These are phyloP conservation scores for Daldinia eschscholtzii DNA, from an alignment of 2,329 filamentous ascomycete genomes.

Conservation along the genomic window DNA sequence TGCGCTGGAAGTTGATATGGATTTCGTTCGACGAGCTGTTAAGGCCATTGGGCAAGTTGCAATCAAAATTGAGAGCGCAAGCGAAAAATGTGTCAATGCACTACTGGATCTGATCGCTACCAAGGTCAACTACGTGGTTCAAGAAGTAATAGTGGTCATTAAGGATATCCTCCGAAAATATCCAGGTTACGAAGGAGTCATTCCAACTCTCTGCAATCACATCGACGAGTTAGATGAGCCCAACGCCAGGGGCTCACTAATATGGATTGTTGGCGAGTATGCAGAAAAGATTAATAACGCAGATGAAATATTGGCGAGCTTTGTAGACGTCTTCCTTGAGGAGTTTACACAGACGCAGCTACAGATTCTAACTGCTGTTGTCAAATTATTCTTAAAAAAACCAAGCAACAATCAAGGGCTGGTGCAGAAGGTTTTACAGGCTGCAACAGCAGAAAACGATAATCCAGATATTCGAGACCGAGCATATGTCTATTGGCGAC, in stretches of 20 bases:
- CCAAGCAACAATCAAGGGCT: slow-evolving; percentile 90
- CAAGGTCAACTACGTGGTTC: slow-evolving; percentile 99
- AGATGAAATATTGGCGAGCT: slow-evolving; percentile 90
- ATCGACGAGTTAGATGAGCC: slow-evolving; percentile 98
- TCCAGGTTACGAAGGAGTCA: slow-evolving; percentile 97
- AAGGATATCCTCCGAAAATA: slow-evolving; percentile 99
- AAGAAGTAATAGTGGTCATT: slow-evolving; percentile 98
- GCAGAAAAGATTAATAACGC: slow-evolving; percentile 99
- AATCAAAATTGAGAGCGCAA: slow-evolving; percentile 96
- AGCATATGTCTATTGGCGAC: slow-evolving; percentile 98
- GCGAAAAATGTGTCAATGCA: slow-evolving; percentile 95
- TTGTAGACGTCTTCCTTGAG: slow-evolving; percentile 94
- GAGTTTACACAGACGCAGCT: slow-evolving; percentile 99
- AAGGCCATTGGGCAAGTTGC: slow-evolving; percentile 98
- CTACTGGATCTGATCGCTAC: slow-evolving; percentile 94
- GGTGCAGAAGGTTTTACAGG: slow-evolving; percentile 93
- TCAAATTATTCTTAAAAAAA: slow-evolving; percentile 98
- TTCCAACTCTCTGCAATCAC: slow-evolving; percentile 93
- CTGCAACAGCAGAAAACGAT: slow-evolving; percentile 93
- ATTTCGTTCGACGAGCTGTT: slow-evolving; percentile 93
- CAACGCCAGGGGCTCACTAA: slow-evolving; percentile 87
- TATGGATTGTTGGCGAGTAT: slow-evolving; percentile 99
- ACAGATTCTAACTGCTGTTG: slow-evolving; percentile 95
- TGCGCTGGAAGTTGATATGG: slow-evolving; percentile 98
- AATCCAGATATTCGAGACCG: slow-evolving; percentile 97